Conservation (phyloP, 345 rosid species). For the Moricandia moricandioides region DNA sequence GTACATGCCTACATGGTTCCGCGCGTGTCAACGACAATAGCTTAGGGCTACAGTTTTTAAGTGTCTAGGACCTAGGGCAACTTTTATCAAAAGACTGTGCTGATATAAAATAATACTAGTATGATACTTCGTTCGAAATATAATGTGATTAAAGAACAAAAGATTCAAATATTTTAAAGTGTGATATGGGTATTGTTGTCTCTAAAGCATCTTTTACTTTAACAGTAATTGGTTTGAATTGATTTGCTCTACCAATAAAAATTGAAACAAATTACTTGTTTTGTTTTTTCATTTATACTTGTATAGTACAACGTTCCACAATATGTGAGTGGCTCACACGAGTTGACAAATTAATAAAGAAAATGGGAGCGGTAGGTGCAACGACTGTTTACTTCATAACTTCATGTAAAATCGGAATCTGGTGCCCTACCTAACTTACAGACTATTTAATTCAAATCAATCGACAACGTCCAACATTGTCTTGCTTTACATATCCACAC, state of each 20-base stretch:
- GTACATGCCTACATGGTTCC: neutral
- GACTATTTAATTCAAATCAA: constrained; percentile 12
- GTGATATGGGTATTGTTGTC: constrained; percentile 13
- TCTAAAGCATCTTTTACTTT: constrained; percentile 34
- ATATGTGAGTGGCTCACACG: neutral
- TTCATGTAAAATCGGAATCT: constrained; percentile 33
- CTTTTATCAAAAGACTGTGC: constrained; percentile 13
- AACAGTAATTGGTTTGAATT: neutral
- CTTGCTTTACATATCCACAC: constrained; percentile 25
- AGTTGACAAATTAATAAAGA: constrained; percentile 6
- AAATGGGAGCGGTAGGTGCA: constrained; percentile 13
- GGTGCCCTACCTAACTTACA: constrained; percentile 30
- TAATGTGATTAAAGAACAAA: neutral
- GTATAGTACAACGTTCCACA: constrained; percentile 7
- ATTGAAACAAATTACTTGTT: neutral
- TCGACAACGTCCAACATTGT: constrained; percentile 3
- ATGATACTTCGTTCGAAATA: constrained; percentile 13
- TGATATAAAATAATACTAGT: constrained; percentile 4
- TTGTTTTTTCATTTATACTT: neutral
- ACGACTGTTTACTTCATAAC: constrained; percentile 24
- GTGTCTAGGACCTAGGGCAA: neutral
- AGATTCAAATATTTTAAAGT: neutral
- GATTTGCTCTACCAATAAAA: neutral
- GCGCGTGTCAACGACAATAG: neutral
- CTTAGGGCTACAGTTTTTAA: constrained; percentile 18